Evolutionary conservation across 371 early-diverging fungal genomes (phyloP), one percentile per base, ranked within the genome.

Genomic region (Zopfochytrium polystomum): DNA sequence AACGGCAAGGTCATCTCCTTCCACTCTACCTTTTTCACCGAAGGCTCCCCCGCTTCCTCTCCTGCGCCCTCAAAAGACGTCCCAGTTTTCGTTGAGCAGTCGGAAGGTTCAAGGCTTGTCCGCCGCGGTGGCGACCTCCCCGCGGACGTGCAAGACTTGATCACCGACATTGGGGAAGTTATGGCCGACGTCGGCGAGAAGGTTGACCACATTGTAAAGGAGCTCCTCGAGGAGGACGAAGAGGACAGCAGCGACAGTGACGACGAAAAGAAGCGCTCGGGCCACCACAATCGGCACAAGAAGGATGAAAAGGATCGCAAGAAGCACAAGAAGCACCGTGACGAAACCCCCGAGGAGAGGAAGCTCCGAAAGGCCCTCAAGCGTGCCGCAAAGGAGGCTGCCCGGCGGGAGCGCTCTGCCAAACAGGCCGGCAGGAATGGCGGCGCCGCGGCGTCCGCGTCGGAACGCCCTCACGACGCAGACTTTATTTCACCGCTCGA

Each of bases 1-100:
- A 22, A 47, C 20, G 67, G 73, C 31, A n/a, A 33, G 25, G 50
- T 65, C 46, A 62, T 75, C 42, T 64, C 70, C 13, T 58, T 73
- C 38, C 55, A 31, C 27, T 62, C 61, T 2, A 7, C 57, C 45
- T 62, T 66, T 44, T 51, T 32, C 55, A 6, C n/a, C n/a, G n/a
- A 15, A 7, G 49, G 38, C 26, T 6, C 13, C 4, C 30, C 44
- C 30, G 5, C 35, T 7, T 13, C 45, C 15, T n/a, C n/a, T n/a
- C n/a, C n/a, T n/a, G n/a, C n/a, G n/a, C n/a, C n/a, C n/a, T n/a
- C n/a, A 23, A 47, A 47, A 23, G 23, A 7, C 7, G 23, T 9
- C 23, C 23, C 23, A 47, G 18, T 18, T 18, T 18, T 23, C 47
- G 23, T n/a, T n/a, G n/a, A n/a, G n/a, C n/a, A n/a, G n/a, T n/a